Evolutionary conservation across 768 basidiomycete species (phyloP).

Genomic region (Scleroderma citrinum): DNA sequence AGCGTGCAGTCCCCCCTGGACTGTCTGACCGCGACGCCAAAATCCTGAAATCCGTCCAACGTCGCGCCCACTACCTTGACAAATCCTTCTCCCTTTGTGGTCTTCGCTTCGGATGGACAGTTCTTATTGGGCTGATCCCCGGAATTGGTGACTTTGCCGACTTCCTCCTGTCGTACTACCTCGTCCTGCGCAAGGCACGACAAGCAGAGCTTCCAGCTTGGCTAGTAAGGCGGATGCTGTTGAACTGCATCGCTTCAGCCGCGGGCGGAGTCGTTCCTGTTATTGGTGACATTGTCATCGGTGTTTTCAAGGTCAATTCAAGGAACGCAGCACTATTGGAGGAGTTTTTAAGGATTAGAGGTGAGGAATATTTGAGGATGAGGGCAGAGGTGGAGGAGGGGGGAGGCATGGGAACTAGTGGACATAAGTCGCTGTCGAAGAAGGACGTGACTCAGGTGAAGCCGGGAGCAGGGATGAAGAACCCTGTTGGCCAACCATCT

Average conservation of each 20-base stretch:
- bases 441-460: conserved; percentile 40
- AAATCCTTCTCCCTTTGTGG: conserved; percentile 80
- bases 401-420: conserved; percentile 13
- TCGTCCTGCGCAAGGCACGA: conserved; percentile 71
- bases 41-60: conserved; percentile 68
- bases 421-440: conserved; percentile 19
- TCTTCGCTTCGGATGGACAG: conserved; percentile 81
- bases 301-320: conserved; percentile 81
- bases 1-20: conserved; percentile 72
- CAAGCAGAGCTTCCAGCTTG: conserved; percentile 65
- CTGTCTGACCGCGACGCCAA: conserved; percentile 70
- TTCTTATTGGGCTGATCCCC: conserved; percentile 73
- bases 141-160: conserved; percentile 63
- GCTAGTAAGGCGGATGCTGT: conserved; percentile 67
- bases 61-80: conserved; percentile 80
- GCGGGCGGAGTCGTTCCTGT: conserved; percentile 64
- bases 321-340: conserved; percentile 84
- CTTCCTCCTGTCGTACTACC: conserved; percentile 60
- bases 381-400: conserved; percentile 31
- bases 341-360: conserved; percentile 75
- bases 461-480: conserved; percentile 47
- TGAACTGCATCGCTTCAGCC: conserved; percentile 69
- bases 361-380: conserved; percentile 60
- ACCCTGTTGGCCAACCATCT: conserved; percentile 4
- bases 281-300: conserved; percentile 71